Base-by-base conservation (phyloP, 208 protist species). In the Crithidia bombi region DNA sequence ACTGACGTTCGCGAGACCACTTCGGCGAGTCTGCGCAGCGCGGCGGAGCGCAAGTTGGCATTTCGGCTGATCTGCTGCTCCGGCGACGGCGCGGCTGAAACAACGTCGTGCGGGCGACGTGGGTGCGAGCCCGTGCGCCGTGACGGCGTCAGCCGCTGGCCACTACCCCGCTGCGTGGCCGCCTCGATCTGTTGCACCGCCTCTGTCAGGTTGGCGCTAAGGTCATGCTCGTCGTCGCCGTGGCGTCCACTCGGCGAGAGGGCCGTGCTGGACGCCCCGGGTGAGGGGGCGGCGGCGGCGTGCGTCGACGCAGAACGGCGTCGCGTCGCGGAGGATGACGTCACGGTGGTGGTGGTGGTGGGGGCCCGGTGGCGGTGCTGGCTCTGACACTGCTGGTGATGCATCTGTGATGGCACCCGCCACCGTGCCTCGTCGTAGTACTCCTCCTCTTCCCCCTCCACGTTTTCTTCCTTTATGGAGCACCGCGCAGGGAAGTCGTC, bases 1-100 rank as follows among this genome's bases (percentile, higher is more conserved):
- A 90, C 75, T 28, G 84, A 85, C 44, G 88, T 90, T 51, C 78
- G 69, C 17, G 88, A 82, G 7, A 91, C 82, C 1, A 94, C 79
- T 38, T 94, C 83, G 19, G 86, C 80, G 17, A 91, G 63, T 19
- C 83, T 78, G 1, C 75, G 77, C 49, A 89, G 56, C 32, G 85
- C 80, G 1, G 73, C 64, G 0, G 79, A 64, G 28, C 79, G 72
- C 66, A 80, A 32, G 26, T 82, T 86, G 0, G 49, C 64, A 47
- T 80, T 75, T 26, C 47, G 49, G 58, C 46, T 67, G 28, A 71
- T 65, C 47, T 32, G 14, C n/a, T 57, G 41, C 43, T 71, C 63
- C 28, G 33, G 44, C 38, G 65, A 57, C 32, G 49, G 7, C 41
- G 32, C 30, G 9, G 4, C 28, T 21, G 43, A 32, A 5, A 30